Evolutionary conservation across 352 stramenopile species (phyloP), one percentile per base, ranked within the genome.

Genomic region (Pythium brachiatum): DNA sequence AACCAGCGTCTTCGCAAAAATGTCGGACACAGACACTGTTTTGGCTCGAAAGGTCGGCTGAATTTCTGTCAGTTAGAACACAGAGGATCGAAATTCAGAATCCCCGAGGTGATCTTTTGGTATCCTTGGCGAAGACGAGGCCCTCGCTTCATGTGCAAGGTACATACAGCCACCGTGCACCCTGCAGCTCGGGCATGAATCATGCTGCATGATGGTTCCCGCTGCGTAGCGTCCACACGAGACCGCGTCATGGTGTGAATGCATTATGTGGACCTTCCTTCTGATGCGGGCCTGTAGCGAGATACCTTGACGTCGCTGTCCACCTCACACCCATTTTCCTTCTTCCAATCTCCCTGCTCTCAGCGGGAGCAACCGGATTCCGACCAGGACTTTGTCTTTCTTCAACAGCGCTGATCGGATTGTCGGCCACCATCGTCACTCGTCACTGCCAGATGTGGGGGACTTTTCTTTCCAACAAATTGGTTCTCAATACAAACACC

Each of bases 361-460:
- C 29, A 21, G 3, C 41, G 29, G 29, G 29, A 34, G 29, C 29
- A 34, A 34, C 29, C 29, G 29, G 29, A 34, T 34, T 34, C 29
- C 29, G 29, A 15, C 41, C 41, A 26, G 41, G 41, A 48, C n/a
- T n/a, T n/a, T n/a, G n/a, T n/a, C n/a, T n/a, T n/a, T 29, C 41
- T 48, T 48, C 41, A 48, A 48, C 41, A 12, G 41, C 41, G 12
- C 41, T 48, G 41, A 48, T 48, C 41, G 5, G 41, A 46, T 48
- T 27, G 41, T 48, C 41, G 41, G 41, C n/a, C n/a, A n/a, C n/a
- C n/a, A n/a, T n/a, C n/a, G n/a, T n/a, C 25, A 31, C 26, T 60
- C 54, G 54, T 60, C 39, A 60, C 54, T 5, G 31, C 21, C 23
- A 52, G 20, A 60, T 60, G 38, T 48, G 41, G n/a, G 18, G 18